Conservation (phyloP, 176 grass and related monocot genomes). For the Cocos nucifera region DNA sequence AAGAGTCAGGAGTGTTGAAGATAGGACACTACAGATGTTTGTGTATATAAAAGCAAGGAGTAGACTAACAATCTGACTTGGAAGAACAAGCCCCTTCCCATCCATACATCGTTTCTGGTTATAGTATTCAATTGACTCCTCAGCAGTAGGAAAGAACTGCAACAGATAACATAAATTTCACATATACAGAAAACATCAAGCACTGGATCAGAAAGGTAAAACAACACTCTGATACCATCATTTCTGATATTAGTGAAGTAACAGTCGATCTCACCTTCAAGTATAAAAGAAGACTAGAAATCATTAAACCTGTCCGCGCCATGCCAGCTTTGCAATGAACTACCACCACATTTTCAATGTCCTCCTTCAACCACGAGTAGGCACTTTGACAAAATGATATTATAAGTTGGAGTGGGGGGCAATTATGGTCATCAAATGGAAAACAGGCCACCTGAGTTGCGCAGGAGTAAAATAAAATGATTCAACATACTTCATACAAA, state of each 20-base stretch:
- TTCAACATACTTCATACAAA: not conserved
- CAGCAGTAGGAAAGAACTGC: constrained; percentile 95
- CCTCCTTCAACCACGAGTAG: constrained; percentile 97
- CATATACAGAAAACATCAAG: not conserved
- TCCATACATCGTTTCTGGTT: constrained; percentile 99
- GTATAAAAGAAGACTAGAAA: constrained; percentile 86
- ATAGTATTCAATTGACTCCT: constrained; percentile 98
- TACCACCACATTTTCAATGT: constrained; percentile 98
- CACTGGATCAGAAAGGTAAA: constrained; percentile 13
- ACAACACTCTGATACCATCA: constrained; percentile 3
- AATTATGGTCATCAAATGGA: constrained; percentile 98
- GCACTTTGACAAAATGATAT: constrained; percentile 97
- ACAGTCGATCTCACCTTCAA: constrained; percentile 61
- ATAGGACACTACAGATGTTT: constrained; percentile 3
- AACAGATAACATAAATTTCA: not conserved
- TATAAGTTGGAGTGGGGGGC: constrained; percentile 88
- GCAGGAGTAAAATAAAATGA: not conserved
- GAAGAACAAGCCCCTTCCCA: constrained; percentile 94
- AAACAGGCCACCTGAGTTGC: constrained; percentile 83
- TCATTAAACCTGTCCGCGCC: constrained; percentile 96
- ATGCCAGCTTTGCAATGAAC: constrained; percentile 99
- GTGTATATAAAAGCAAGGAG: constrained; percentile 10
- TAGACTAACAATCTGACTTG: constrained; percentile 96
- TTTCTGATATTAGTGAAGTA: not conserved
- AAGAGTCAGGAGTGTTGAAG: constrained; percentile 22